A percentile compares a stretch with the other conserved stretches of the same genome.
phyloP scores from a whole-genome alignment of 1,284 basidiomycete genomes.

The Melampsora americana region DNA sequence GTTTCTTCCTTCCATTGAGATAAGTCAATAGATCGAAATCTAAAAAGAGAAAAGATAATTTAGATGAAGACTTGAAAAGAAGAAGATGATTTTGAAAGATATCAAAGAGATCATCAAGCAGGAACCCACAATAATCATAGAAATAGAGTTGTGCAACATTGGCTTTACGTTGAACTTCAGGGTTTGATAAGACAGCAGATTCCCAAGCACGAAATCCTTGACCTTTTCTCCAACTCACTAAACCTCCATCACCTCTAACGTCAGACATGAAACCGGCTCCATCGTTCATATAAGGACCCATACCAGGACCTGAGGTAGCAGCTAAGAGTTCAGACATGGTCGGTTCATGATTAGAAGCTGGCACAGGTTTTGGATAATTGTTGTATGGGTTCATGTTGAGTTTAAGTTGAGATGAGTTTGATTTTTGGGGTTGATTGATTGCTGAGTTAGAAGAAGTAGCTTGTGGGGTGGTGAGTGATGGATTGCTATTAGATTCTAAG shows the following conservation, averaged over 20 bases:
- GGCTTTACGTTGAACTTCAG: conserved; percentile 85
- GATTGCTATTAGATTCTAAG: too few species aligned
- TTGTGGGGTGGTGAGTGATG: too few species aligned
- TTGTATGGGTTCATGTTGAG: not conserved
- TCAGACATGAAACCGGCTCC: conserved; percentile 34
- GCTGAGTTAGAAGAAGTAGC: too few species aligned
- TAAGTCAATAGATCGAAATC: conserved; percentile 77
- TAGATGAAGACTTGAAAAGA: conserved; percentile 19
- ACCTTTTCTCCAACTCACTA: conserved; percentile 52
- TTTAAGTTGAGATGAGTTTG: conserved; percentile 1
- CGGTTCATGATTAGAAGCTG: conserved; percentile 11
- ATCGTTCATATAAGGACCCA: conserved; percentile 11
- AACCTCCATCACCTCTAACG: conserved; percentile 45
- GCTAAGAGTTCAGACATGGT: conserved; percentile 44
- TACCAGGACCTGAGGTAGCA: conserved; percentile 10
- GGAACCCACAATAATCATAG: conserved; percentile 46
- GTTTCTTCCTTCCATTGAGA: conserved; percentile 74
- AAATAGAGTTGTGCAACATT: conserved; percentile 91
- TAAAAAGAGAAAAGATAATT: not conserved
- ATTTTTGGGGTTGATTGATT: not conserved
- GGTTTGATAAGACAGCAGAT: conserved; percentile 71
- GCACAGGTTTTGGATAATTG: not conserved
- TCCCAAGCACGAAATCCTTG: conserved; percentile 64
- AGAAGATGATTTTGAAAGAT: not conserved
- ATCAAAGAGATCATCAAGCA: not conserved